Base-by-base conservation (phyloP, 1,284 basidiomycete species). In the Mycosarcoma mackinlayi region DNA sequence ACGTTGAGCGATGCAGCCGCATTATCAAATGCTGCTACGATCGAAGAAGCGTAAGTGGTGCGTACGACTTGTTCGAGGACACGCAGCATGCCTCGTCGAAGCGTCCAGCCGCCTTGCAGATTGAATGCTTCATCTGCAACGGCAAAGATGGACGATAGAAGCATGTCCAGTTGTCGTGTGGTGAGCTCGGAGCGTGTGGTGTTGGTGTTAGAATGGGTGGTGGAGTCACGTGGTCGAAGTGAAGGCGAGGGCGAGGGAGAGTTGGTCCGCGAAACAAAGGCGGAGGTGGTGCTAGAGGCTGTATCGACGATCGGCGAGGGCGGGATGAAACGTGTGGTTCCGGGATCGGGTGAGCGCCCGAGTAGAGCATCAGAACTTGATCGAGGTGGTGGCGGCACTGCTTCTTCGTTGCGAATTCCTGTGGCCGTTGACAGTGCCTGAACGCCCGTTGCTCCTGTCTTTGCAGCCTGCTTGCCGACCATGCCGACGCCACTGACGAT, bases 71-170 rank as follows among this genome's bases (percentile, higher is more conserved):
- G 79, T 56, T 83, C 80, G 9, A 83, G 63, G 14, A 83, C 73
- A 14, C 79, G 75, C 53, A 83, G 61, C 65, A 83, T 77, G 24
- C 82, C 82, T 13, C 80, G 68, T 10, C 78, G 76, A 35, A 83
- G 37, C 18, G 78, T 82, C 82, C 82, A 83, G 1, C 71, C 74
- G 33, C 78, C 80, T 38, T 80, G 75, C 41, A 83, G 68, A 47
- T 80, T 76, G 50, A 83, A 81, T 2, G 82, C 82, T 49, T 83
- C 81, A 47, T 83, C 77, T 3, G 79, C 76, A 10, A 83, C 80
- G 10, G 77, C 76, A 67, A 83, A 81, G n/a, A 81, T 63, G 21
- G 78, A 77, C 6, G 79, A 75, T 11, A 83, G 71, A 7, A 83
- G 60, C 60, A 75, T 76, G 61, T 82, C 79, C 14, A 83, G 62